phyloP scores from a whole-genome alignment of 2,329 filamentous ascomycete genomes.

The Coniochaeta ligniaria region DNA sequence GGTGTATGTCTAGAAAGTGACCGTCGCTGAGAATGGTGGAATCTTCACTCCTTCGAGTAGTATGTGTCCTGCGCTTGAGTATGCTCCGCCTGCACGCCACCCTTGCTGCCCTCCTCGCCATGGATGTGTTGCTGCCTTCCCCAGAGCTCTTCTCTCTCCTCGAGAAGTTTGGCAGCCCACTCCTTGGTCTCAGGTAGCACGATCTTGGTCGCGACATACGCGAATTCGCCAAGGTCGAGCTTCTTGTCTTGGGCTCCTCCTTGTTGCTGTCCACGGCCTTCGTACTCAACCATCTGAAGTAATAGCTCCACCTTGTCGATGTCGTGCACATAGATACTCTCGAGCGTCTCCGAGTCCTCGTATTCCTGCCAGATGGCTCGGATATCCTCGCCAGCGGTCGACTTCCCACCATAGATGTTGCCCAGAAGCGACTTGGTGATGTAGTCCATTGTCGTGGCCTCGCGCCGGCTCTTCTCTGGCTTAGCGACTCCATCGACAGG shows the following conservation, averaged over 20 bases:
- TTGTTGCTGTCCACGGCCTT: conserved; percentile 48
- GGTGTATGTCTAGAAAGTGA: neutral
- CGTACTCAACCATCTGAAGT: conserved; percentile 94
- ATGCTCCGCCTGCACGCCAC: conserved; percentile 29
- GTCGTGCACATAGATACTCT: conserved; percentile 89
- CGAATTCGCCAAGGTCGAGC: conserved; percentile 80
- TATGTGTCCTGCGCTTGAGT: conserved; percentile 40
- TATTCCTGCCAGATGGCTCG: conserved; percentile 89
- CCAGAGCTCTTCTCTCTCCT: conserved; percentile 73
- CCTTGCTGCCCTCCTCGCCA: conserved; percentile 33
- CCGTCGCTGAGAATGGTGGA: neutral
- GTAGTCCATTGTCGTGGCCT: conserved; percentile 88
- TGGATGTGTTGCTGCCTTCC: conserved; percentile 37
- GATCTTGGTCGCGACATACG: conserved; percentile 68
- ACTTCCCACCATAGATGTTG: conserved; percentile 59
- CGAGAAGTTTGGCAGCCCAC: conserved; percentile 72
- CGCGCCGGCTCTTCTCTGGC: conserved; percentile 79
- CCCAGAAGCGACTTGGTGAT: conserved; percentile 68
- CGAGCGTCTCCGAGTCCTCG: conserved; percentile 76
- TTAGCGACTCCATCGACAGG: conserved; percentile 83
- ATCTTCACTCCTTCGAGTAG: conserved; percentile 23
- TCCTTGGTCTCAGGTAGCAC: conserved; percentile 68
- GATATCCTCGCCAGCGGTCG: conserved; percentile 58
- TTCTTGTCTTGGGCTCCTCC: conserved; percentile 32
- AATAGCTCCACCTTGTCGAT: conserved; percentile 95